Conservation (phyloP, 2,329 filamentous ascomycete genomes). For the Sarocladiaceae sp. region DNA sequence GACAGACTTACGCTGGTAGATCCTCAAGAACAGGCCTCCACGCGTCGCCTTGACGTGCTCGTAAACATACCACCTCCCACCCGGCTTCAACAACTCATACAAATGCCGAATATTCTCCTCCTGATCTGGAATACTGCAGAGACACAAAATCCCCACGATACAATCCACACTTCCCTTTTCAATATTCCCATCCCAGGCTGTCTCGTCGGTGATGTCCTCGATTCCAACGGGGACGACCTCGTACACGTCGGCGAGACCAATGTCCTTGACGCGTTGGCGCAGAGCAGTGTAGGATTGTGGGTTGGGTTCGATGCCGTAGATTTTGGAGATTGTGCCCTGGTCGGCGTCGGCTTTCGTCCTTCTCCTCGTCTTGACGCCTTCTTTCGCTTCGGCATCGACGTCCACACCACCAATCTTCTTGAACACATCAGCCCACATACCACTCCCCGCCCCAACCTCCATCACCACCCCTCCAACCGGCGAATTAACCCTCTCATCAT, state of each 20-base stretch:
- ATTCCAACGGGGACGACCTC: constrained; percentile 60
- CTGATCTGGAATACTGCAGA: constrained; percentile 61
- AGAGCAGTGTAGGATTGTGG: constrained; percentile 45
- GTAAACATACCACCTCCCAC: constrained; percentile 59
- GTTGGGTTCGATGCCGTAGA: constrained; percentile 66
- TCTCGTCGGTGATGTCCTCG: constrained; percentile 44
- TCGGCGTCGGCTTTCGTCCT: constrained; percentile 24
- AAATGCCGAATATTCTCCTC: constrained; percentile 50
- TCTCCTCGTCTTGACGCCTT: constrained; percentile 6
- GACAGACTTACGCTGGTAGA: constrained; percentile 47
- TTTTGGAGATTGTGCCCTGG: constrained; percentile 31
- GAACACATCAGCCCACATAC: constrained; percentile 57
- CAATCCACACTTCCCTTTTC: constrained; percentile 50
- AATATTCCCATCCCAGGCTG: constrained; percentile 41
- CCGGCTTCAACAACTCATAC: constrained; percentile 55
- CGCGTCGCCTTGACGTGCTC: constrained; percentile 50
- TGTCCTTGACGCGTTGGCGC: constrained; percentile 38
- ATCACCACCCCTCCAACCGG: constrained; percentile 49
- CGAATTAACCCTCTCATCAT: constrained; percentile 26
- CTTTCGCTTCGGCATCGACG: constrained; percentile 12
- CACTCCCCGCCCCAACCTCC: constrained; percentile 59
- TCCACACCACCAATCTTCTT: constrained; percentile 20
- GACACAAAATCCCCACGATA: constrained; percentile 56
- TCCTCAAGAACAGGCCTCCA: constrained; percentile 33
- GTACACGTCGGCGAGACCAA: constrained; percentile 54